Percentiles rank a stretch among this genome's conserved stretches.
Evolutionary conservation across 331 rosid species (phyloP).

Genomic region (Malus hybrid): DNA sequence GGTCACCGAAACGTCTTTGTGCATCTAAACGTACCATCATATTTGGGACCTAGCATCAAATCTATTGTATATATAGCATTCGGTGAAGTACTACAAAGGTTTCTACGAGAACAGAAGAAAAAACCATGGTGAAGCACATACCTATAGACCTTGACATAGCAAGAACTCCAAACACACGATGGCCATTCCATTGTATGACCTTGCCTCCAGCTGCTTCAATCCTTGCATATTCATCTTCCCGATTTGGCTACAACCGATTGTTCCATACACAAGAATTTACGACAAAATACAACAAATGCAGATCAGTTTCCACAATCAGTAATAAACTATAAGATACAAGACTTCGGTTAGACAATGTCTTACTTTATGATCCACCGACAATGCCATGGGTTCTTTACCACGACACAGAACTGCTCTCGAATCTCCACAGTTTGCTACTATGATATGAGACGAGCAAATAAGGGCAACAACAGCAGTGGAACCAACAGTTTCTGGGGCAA

Average conservation of each 20-base stretch:
- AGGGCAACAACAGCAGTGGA: slow-evolving; percentile 78
- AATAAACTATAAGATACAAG: background rate
- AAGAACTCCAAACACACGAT: slow-evolving; percentile 84
- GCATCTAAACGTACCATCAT: background rate
- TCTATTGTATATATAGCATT: background rate
- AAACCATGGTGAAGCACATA: slow-evolving; percentile 19
- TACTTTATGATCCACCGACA: slow-evolving; percentile 87
- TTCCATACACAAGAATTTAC: background rate
- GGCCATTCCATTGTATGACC: slow-evolving; percentile 92
- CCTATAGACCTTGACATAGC: slow-evolving; percentile 97
- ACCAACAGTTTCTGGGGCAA: slow-evolving; percentile 88
- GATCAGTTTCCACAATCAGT: slow-evolving; percentile 18
- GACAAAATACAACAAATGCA: slow-evolving; percentile 10
- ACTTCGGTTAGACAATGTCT: slow-evolving; percentile 10
- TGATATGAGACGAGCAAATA: slow-evolving; percentile 74
- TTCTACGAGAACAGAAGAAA: background rate
- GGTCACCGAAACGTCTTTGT: background rate
- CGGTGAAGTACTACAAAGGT: background rate
- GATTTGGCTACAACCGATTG: slow-evolving; percentile 54
- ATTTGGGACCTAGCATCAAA: background rate
- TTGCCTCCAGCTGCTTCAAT: slow-evolving; percentile 92
- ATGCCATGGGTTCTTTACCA: slow-evolving; percentile 72
- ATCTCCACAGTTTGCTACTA: slow-evolving; percentile 82
- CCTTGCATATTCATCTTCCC: slow-evolving; percentile 81
- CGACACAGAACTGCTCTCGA: slow-evolving; percentile 82